These are phyloP conservation scores for Tinospora cordifolia DNA, from an alignment of 164 flowering plant genomes.

Conservation along the genomic window DNA sequence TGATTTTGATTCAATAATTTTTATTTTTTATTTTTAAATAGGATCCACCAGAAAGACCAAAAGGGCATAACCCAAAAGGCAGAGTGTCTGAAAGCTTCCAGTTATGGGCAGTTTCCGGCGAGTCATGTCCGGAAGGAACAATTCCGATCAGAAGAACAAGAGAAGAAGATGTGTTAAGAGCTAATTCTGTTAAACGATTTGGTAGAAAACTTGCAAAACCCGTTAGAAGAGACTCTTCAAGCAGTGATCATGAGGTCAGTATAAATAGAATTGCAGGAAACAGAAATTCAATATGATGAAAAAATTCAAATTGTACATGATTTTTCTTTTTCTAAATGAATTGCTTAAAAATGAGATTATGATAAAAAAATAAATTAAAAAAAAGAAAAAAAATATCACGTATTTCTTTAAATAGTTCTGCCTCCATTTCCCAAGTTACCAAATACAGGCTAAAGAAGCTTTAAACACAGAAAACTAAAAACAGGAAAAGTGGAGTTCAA, in stretches of 20 bases:
- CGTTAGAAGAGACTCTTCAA: conserved; percentile 51
- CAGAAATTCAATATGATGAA: background rate
- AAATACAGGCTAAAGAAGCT: background rate
- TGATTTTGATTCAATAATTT: background rate
- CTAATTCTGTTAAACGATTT: conserved; percentile 42
- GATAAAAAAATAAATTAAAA: background rate
- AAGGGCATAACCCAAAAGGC: conserved; percentile 21
- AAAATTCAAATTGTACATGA: background rate
- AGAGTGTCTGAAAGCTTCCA: conserved; percentile 29
- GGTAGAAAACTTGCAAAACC: conserved; percentile 50
- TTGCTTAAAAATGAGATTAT: background rate
- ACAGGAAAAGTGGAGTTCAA: background rate
- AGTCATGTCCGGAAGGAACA: conserved; percentile 76
- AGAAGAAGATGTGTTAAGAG: conserved; percentile 55
- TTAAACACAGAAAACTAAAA: background rate
- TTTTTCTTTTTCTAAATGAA: background rate
- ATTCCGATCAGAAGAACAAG: conserved; percentile 84
- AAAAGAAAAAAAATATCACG: background rate
- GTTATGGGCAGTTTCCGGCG: conserved; percentile 54
- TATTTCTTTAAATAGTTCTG: background rate
- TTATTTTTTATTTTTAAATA: conserved; percentile 21
- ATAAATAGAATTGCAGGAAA: background rate
- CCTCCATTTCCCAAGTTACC: background rate
- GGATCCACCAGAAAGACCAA: conserved; percentile 83
- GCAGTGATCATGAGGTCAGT: conserved; percentile 71